A percentile compares a stretch with the other conserved stretches of the same genome.
Conservation (phyloP, 768 basidiomycete species). For the Daedaleopsis nitida region DNA sequence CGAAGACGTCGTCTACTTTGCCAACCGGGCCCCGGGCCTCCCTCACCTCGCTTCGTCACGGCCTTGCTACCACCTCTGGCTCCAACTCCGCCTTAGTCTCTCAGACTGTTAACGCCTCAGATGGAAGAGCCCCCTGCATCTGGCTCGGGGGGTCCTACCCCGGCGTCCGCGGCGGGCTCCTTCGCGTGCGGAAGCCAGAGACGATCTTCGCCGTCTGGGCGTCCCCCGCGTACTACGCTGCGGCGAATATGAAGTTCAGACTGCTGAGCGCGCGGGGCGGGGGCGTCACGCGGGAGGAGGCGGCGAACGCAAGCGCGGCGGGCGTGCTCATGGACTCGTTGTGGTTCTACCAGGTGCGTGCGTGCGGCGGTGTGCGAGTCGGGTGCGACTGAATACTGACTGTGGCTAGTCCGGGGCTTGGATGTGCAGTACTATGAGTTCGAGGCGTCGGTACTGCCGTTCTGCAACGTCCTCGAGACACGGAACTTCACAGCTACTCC, state of each 20-base stretch:
- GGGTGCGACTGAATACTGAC: no score
- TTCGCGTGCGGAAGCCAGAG: slow-evolving; percentile 49
- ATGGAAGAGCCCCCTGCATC: slow-evolving; percentile 33
- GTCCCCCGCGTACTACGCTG: slow-evolving; percentile 52
- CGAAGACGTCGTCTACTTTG: slow-evolving; percentile 52
- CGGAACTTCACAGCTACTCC: slow-evolving; percentile 41
- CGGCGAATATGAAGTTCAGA: slow-evolving; percentile 45
- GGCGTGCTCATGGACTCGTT: slow-evolving; percentile 51
- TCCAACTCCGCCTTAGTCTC: no score
- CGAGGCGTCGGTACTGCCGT: slow-evolving; percentile 44
- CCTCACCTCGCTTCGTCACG: not conserved
- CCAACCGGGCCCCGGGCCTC: slow-evolving; percentile 44
- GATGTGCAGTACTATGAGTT: slow-evolving; percentile 48
- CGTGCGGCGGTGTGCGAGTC: not conserved
- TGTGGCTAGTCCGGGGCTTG: no score
- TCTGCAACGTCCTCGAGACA: slow-evolving; percentile 51
- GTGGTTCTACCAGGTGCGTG: slow-evolving; percentile 46
- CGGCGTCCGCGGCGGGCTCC: slow-evolving; percentile 44
- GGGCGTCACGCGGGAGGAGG: slow-evolving; percentile 35
- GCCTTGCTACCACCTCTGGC: not conserved
- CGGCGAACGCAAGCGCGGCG: slow-evolving; percentile 41
- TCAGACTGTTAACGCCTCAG: not conserved
- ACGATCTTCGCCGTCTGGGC: slow-evolving; percentile 51
- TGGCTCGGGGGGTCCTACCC: slow-evolving; percentile 55
- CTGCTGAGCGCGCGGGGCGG: slow-evolving; percentile 41